Evolutionary conservation across 352 stramenopile species (phyloP).

Genomic region (Pythium phragmiticola): DNA sequence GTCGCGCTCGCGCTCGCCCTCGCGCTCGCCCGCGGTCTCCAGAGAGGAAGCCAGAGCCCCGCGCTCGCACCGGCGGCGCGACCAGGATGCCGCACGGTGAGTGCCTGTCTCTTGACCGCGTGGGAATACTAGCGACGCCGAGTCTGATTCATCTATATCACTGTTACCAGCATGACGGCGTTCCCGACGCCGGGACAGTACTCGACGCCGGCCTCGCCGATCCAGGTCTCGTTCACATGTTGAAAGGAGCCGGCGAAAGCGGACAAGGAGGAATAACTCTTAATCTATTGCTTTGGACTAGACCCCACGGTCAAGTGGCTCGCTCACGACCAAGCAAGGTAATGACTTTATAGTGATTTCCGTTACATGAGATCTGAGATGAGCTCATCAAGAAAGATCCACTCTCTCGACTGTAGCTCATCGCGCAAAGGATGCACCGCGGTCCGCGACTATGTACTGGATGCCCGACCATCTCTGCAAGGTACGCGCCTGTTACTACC

Average conservation of each 20-base stretch:
- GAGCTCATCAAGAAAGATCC: not conserved
- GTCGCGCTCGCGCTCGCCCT: not conserved
- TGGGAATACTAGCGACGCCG: not conserved
- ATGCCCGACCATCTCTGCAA: slow-evolving; percentile 87
- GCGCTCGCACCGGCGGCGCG: slow-evolving; percentile 8
- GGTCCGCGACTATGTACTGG: slow-evolving; percentile 56
- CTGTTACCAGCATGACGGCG: slow-evolving; percentile 8
- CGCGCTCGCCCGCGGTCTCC: no score
- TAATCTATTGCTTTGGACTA: not conserved
- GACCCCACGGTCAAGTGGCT: slow-evolving; percentile 4
- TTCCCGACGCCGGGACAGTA: slow-evolving; percentile 12
- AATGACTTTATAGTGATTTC: not conserved
- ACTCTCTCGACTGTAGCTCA: not conserved
- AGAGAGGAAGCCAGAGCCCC: not conserved
- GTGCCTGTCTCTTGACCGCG: not conserved
- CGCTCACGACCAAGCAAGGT: slow-evolving; percentile 3
- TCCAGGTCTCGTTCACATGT: not conserved
- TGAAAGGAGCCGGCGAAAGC: not conserved
- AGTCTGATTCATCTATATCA: not conserved
- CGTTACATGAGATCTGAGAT: slow-evolving; percentile 1
- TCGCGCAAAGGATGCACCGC: not conserved
- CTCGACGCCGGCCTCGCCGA: not conserved
- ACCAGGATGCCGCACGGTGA: slow-evolving; percentile 5
- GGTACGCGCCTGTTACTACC: slow-evolving; percentile 27
- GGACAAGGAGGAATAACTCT: not conserved